Evolutionary conservation across 116 monocot species (phyloP), one percentile per base, ranked within the genome.

Genomic region (Posidonia oceanica): DNA sequence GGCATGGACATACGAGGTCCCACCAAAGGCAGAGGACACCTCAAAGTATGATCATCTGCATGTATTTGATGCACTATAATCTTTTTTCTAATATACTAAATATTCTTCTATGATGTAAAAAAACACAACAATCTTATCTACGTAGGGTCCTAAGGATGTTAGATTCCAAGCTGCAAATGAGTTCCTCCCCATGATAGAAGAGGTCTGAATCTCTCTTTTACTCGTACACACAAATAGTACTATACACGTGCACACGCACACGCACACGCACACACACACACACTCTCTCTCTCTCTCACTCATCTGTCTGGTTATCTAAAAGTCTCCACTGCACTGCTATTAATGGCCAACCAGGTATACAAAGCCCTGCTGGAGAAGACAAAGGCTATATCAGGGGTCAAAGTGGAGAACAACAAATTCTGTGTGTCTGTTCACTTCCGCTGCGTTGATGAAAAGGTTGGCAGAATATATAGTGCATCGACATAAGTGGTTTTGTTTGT

Each of bases 391-490:
- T 72, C 77, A 1, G 85, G 83, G 0, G 76, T 82, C 14, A 84
- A 52, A 61, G 80, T 88, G 12, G 88, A 88, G 80, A 84, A 88
- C 78, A 85, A 85, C 80, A 85, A 79, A 71, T 85, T 88, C 76
- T 85, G 87, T 51, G 40, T 84, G 2, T 83, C 87, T 0, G 87
- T 87, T 12, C 87, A 88, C 67, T 88, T 70, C 75, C 75, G 88
- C 7, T 74, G 82, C 20, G 88, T 88, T 0, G 82, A 88, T 10
- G 80, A 88, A 58, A 81, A 82, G 75, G 84, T 85, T 8, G 60
- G 21, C 7, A 60, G 60, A 23, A 56, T 56, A 56, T 1, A 29
- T 29, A 56, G 56, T 56, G 56, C 29, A 29, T 29, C 29, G 29
- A 29, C 29, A 29, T 29, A 29, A 29, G 29, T 29, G 29, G 1